Evolutionary conservation across 306 rosid species (phyloP).

Genomic region (Lotus japonicus): DNA sequence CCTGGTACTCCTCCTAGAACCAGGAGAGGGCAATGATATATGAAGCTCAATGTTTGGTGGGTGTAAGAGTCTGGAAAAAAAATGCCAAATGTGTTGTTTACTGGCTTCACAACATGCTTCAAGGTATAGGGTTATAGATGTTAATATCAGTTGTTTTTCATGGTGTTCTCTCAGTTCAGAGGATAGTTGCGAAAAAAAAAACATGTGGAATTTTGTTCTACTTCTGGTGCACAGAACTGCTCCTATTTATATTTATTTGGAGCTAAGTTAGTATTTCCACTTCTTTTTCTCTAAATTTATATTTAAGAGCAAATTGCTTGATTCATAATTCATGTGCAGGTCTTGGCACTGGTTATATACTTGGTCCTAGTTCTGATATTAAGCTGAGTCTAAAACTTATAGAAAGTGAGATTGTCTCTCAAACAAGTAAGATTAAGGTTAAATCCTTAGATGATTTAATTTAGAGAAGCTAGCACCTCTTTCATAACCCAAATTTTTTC

Average conservation of each 20-base stretch:
- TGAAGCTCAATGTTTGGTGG: slow-evolving; percentile 32
- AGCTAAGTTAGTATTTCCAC: slow-evolving; percentile 21
- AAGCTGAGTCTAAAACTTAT: not conserved
- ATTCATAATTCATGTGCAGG: slow-evolving; percentile 21
- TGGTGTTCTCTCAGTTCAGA: slow-evolving; percentile 24
- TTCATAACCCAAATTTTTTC: too few species aligned
- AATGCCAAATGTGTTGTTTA: slow-evolving; percentile 7
- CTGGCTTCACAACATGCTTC: slow-evolving; percentile 11
- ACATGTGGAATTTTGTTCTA: slow-evolving; percentile 19
- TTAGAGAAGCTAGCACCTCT: too few species aligned
- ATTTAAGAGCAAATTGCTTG: slow-evolving; percentile 11
- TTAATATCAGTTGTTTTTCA: slow-evolving; percentile 29
- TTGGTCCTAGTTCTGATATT: not conserved
- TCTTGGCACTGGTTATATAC: too few species aligned
- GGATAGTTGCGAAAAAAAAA: slow-evolving; percentile 5
- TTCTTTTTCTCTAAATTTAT: not conserved
- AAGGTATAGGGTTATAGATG: slow-evolving; percentile 32
- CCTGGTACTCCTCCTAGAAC: slow-evolving; percentile 63
- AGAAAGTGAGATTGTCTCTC: too few species aligned
- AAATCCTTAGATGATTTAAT: too few species aligned
- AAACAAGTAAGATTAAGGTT: too few species aligned
- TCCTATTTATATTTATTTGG: slow-evolving; percentile 21
- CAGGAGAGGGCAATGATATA: slow-evolving; percentile 38
- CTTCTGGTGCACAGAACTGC: slow-evolving; percentile 20
- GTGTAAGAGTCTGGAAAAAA: slow-evolving; percentile 17